A percentile compares a stretch with the other conserved stretches of the same genome.
Conservation (phyloP, 306 rosid species). For the Glycine latifolia region DNA sequence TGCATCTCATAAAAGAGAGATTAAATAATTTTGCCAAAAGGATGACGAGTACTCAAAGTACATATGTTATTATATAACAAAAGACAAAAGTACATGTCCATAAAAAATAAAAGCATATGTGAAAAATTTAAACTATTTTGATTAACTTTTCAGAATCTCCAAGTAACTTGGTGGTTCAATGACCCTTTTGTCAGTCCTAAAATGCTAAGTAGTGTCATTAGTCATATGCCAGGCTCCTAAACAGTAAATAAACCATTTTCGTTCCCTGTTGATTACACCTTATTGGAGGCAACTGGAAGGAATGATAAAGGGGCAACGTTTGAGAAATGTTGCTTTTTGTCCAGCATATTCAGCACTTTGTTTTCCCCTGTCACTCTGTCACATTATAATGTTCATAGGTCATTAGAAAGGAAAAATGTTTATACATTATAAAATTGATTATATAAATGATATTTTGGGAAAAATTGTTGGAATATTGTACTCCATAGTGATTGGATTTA, state of each 20-base stretch:
- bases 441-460: background rate
- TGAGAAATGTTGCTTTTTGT: constrained; percentile 9
- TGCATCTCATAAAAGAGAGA: background rate
- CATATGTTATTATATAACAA: background rate
- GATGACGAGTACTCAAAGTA: background rate
- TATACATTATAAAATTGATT: background rate
- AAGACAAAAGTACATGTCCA: background rate
- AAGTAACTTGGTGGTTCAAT: constrained; percentile 4
- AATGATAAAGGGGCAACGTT: background rate
- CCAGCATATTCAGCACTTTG: background rate
- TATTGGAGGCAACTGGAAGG: constrained; percentile 30
- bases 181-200: background rate
- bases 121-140: background rate
- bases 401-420: background rate
- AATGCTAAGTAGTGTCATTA: constrained; percentile 6
- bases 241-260: background rate
- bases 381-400: background rate
- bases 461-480: background rate
- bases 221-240: constrained; percentile 31
- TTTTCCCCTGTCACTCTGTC: background rate
- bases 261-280: constrained; percentile 24
- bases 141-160: constrained; percentile 14
- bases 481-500: background rate
- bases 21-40: constrained; percentile 20
- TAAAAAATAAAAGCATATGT: background rate